Evolutionary conservation across 2,329 filamentous ascomycete species (phyloP).

Genomic region (Fusarium guadeloupense): DNA sequence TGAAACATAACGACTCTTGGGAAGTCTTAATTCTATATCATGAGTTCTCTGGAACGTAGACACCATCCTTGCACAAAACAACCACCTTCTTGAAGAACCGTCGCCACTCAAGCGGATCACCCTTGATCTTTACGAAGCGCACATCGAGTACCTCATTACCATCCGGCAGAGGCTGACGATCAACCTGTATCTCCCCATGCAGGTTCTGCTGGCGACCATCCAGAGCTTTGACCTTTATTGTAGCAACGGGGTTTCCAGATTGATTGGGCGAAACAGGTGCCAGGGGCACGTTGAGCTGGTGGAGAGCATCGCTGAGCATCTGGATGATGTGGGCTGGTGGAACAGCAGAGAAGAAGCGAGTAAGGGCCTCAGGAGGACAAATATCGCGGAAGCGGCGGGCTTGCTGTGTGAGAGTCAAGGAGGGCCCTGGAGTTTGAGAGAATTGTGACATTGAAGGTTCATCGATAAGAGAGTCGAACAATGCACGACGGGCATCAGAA

Average conservation of each 20-base stretch:
- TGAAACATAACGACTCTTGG: neutral
- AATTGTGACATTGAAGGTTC: conserved; percentile 91
- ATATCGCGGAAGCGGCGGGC: conserved; percentile 91
- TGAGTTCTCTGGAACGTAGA: conserved; percentile 63
- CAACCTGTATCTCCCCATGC: conserved; percentile 78
- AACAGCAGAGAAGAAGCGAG: conserved; percentile 90
- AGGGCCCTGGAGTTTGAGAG: conserved; percentile 78
- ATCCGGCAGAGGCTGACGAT: conserved; percentile 67
- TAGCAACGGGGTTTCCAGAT: conserved; percentile 65
- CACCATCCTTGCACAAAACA: conserved; percentile 84
- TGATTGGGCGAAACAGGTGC: conserved; percentile 58
- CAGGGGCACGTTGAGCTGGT: conserved; percentile 84
- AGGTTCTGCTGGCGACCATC: conserved; percentile 78
- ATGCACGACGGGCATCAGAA: conserved; percentile 51
- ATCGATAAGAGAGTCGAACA: conserved; percentile 75
- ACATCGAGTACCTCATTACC: conserved; percentile 78
- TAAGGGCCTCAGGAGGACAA: conserved; percentile 84
- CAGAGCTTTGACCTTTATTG: conserved; percentile 77
- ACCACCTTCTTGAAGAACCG: conserved; percentile 97
- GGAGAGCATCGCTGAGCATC: conserved; percentile 81
- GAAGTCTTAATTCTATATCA: conserved; percentile 1
- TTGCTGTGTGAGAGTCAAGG: conserved; percentile 86
- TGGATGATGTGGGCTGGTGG: conserved; percentile 79
- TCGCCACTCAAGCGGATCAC: conserved; percentile 95
- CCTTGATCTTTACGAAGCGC: conserved; percentile 92